These are phyloP conservation scores for Ceratocystis cacaofunesta DNA, from an alignment of 2,329 filamentous ascomycete species.

Conservation along the genomic window DNA sequence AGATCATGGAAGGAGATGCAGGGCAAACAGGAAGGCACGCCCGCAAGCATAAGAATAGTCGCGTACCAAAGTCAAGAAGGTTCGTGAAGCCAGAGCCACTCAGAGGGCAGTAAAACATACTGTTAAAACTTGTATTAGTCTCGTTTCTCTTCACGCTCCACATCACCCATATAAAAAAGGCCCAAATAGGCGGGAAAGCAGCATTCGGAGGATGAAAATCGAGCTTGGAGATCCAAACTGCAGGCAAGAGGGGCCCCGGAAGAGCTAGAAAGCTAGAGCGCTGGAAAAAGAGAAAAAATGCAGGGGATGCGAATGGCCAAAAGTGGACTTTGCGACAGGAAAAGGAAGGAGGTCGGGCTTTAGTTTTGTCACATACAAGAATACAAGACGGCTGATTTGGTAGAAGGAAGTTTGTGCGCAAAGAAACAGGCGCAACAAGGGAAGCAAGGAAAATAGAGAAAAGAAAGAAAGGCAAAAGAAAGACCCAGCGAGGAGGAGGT, in stretches of 20 bases:
- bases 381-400: neutral
- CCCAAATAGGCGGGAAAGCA: neutral
- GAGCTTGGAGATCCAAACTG: conserved; percentile 4
- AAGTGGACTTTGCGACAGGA: conserved; percentile 1
- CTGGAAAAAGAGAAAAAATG: neutral
- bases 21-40: neutral
- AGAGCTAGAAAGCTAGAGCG: neutral
- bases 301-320: conserved; percentile 1
- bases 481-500: neutral
- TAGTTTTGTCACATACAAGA: conserved; percentile 16
- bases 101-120: neutral
- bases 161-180: neutral
- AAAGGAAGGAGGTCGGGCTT: conserved; percentile 16
- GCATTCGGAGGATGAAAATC: neutral
- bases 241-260: conserved; percentile 1
- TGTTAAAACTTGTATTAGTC: neutral
- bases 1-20: neutral
- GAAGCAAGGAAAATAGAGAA: neutral
- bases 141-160: neutral
- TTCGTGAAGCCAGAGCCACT: neutral
- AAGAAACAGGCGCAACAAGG: neutral
- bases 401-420: neutral
- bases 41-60: neutral
- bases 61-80: neutral
- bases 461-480: neutral